Evolutionary conservation across 2,329 filamentous ascomycete genomes (phyloP), one percentile per base, ranked within the genome.

Genomic region (Sporothrix protearum): DNA sequence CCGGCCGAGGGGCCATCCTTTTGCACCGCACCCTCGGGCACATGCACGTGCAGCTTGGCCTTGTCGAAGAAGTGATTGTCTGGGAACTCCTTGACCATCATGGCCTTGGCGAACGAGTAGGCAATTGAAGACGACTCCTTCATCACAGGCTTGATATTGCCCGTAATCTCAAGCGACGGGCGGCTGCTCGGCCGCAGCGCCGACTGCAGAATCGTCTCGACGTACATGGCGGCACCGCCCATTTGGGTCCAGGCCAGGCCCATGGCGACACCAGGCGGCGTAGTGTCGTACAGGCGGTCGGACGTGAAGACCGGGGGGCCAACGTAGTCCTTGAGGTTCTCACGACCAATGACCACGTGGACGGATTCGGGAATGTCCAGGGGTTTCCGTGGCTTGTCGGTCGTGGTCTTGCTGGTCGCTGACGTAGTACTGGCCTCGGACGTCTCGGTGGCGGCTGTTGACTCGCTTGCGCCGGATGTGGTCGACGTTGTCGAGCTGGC

Each of bases 161-260:
- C 96, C 0, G 96, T 99, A 73, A 94, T 94, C 78, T 97, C 93
- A 57, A 99, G 85, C 22, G 91, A 88, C 7, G 95, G 91, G 22
- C 91, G 87, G 33, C 92, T 95, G 72, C 87, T 86, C 36, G 90
- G 86, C 12, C 89, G 89, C 64, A 98, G 86, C 0, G 92, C 89
- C 73, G 90, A 92, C 79, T 99, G 94, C 68, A 99, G 84, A 74
- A 99, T 98, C 0, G 94, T 96, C 82, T 99, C 96, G 72, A 99
- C 93, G 81, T 99, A 99, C 80, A 99, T 90, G 68, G 96, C 96
- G 4, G 96, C 93, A 73, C 96, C 96, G 73, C 96, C 96, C 88
- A 99, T 93, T 78, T 94, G 93, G 8, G 96, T 99, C 96, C 96
- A 99, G 8, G 96, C 96, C 69, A 99, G 87, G 75, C 96, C 96